Conservation (phyloP, 179 eudicot species). For the Patellifolia procumbens region DNA sequence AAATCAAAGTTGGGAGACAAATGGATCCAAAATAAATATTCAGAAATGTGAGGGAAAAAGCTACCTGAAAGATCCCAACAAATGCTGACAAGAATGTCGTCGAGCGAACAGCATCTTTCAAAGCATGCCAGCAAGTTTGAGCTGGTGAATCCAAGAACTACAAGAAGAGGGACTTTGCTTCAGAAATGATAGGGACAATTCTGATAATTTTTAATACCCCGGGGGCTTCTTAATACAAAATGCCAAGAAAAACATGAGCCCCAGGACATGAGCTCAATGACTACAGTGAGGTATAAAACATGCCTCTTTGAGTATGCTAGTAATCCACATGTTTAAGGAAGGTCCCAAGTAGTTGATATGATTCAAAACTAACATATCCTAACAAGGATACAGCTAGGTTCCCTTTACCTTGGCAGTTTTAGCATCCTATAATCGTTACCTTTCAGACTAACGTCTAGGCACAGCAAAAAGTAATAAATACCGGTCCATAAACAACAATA, state of each 20-base stretch:
- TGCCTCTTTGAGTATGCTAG: background rate
- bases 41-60: slow-evolving; percentile 5
- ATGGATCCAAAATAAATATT: slow-evolving; percentile 9
- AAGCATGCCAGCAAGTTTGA: slow-evolving; percentile 84
- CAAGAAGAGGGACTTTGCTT: slow-evolving; percentile 18
- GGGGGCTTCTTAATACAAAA: background rate
- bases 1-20: slow-evolving; percentile 21
- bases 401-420: background rate
- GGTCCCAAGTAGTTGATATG: background rate
- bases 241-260: background rate
- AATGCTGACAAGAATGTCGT: slow-evolving; percentile 93
- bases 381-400: background rate
- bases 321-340: background rate
- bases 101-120: slow-evolving; percentile 86
- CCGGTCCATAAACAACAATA: background rate
- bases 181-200: slow-evolving; percentile 4
- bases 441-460: background rate
- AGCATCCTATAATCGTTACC: background rate
- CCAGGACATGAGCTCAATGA: slow-evolving; percentile 12
- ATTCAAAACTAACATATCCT: background rate
- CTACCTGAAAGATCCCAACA: slow-evolving; percentile 97
- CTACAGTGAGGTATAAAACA: background rate
- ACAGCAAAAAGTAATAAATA: background rate
- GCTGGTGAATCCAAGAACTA: slow-evolving; percentile 89
- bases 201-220: background rate